These are phyloP conservation scores for Microstroma glucosiphilum DNA, from an alignment of 1,284 basidiomycete species.

Conservation along the genomic window DNA sequence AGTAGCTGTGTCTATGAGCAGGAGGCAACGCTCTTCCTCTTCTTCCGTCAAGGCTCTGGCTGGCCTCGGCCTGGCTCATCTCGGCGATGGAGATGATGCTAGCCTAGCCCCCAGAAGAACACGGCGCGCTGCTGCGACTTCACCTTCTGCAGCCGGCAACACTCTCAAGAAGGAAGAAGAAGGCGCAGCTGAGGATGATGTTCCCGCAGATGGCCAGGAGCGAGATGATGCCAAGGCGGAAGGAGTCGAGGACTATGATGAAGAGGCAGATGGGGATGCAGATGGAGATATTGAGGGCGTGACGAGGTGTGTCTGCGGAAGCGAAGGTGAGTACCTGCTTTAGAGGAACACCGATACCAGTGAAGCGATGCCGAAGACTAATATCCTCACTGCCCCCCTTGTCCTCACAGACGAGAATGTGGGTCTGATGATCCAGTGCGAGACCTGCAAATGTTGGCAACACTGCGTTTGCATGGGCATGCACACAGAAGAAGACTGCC, in stretches of 20 bases:
- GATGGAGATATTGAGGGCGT: conserved; percentile 69
- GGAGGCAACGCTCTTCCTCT: conserved; percentile 9
- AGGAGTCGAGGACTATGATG: conserved; percentile 14
- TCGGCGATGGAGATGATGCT: conserved; percentile 28
- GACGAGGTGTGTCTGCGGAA: conserved; percentile 89
- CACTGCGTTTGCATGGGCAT: conserved; percentile 96
- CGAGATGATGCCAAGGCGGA: conserved; percentile 17
- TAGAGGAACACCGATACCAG: too few species aligned
- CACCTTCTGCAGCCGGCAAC: conserved; percentile 14
- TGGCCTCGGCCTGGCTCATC: conserved; percentile 25
- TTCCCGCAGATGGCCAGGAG: conserved; percentile 10
- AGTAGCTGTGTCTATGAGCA: background rate
- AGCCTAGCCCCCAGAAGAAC: conserved; percentile 25
- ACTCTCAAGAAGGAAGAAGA: conserved; percentile 19
- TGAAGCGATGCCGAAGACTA: too few species aligned
- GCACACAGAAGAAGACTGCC: conserved; percentile 66
- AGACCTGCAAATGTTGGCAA: conserved; percentile 95
- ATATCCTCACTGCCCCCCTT: conserved; percentile 19
- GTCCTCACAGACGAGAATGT: conserved; percentile 55
- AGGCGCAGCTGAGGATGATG: conserved; percentile 16
- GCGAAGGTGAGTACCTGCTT: conserved; percentile 62
- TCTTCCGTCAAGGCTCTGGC: conserved; percentile 28
- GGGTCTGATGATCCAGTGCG: conserved; percentile 92
- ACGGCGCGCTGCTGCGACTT: conserved; percentile 24
- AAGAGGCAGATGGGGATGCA: conserved; percentile 42